Base-by-base conservation (phyloP, 2,329 filamentous ascomycete species). In the Aureobasidium musti region DNA sequence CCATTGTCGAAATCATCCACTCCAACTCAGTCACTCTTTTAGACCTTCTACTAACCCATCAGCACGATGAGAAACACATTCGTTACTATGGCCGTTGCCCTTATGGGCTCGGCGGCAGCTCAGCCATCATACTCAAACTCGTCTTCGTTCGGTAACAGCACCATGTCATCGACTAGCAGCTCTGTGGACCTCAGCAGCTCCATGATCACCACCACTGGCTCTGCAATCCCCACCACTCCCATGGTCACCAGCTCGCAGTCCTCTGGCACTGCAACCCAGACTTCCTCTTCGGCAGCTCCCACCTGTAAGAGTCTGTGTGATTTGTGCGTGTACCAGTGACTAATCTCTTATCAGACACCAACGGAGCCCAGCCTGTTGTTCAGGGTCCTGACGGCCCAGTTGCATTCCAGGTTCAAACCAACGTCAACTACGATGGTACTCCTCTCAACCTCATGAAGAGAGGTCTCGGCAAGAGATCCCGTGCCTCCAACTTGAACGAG, bases 1-100 rank as follows among this genome's bases (percentile, higher is more conserved):
- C 7, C 21, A 28, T 21, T 50, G 6, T 39, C 43, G 17, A 50
- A 63, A 52, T 19, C 59, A 63, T 63, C 59, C 43, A 33, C 54
- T 59, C 45, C 43, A 63, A 50, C 59, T 45, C 45, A 63, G 59
- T 63, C 59, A 63, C 45, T 63, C 59, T 63, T 63, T 63, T 63
- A 52, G 14, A 41, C 57, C 21, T 8, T 10, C 39, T 39, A 63
- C 59, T 63, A 63, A 50, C 45, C 19, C 43, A 52, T 52, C 59
- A 28, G 19, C 45, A 52, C 45, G 30, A 63, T 50, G 59, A 63
- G 17, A 23, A 28, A 30, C 45, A n/a, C 59, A 52, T 52, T 63
- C 59, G 45, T 33, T 50, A 50, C 59, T 6, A 23, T 61, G 26
- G 59, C 59, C 13, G 28, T 41, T 28, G 59, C 59, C 45, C 21